Evolutionary conservation across 2,329 filamentous ascomycete genomes (phyloP), one percentile per base, ranked within the genome.

Genomic region (Fusarium multiceps): DNA sequence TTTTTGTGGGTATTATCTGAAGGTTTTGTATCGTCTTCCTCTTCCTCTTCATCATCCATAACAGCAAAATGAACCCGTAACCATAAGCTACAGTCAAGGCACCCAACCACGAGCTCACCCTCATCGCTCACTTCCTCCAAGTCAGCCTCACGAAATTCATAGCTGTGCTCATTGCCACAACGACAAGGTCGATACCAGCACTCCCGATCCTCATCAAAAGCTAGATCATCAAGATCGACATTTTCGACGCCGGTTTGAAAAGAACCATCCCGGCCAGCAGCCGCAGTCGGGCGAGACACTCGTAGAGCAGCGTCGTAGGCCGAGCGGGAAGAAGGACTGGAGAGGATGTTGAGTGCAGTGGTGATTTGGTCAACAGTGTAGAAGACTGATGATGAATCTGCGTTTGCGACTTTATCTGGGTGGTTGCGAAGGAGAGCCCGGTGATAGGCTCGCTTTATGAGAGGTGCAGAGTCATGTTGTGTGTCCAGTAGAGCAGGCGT

Each of bases 71-170:
- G 83, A 40, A 92, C 88, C 59, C 85, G 85, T 54, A 91, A 77
- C 88, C 88, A 91, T 47, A 92, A 80, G 74, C 89, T 91, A 70
- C 89, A 92, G 72, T 90, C 89, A 59, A 83, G 82, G 73, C 89
- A 92, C 13, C 87, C 89, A 42, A 92, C 88, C 76, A 90, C 82
- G 48, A 91, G 77, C 74, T 89, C 87, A 11, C 89, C 86, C 66
- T 86, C 82, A 53, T 87, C 86, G 47, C 82, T 84, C 41, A 84
- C 86, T 74, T 86, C 87, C 68, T 89, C 86, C 50, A 92, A 79
- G 75, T 91, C 88, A 11, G 77, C 78, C 78, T 91, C 89, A 18
- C 78, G 80, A 66, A 91, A 85, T 28, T 85, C 77, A 75, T 88
- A 92, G 2, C 89, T 89, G 41, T 84, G 82, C 32, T 82, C 81